Evolutionary conservation across 371 early-diverging fungal species (phyloP).

Genomic region (Apophysomyces ossiformis): DNA sequence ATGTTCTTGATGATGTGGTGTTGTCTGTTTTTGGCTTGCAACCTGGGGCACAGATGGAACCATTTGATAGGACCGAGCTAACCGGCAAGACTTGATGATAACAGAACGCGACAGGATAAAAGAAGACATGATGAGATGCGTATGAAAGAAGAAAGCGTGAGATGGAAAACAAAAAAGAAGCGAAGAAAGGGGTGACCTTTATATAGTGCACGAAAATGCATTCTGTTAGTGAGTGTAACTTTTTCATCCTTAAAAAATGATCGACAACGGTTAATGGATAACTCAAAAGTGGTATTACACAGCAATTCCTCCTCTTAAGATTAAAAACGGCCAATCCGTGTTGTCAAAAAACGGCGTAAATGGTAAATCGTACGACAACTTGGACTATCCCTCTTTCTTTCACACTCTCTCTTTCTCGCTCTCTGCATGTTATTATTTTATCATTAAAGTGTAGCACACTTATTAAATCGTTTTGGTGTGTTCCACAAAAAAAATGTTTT

Average conservation of each 20-base stretch:
- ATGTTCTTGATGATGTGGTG: background rate
- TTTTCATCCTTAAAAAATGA: slow-evolving; percentile 5
- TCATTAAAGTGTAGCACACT: slow-evolving; percentile 12
- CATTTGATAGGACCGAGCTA: slow-evolving; percentile 5
- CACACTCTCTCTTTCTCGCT: too few species aligned
- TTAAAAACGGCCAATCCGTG: background rate
- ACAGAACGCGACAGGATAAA: background rate
- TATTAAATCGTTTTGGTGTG: background rate
- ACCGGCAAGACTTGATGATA: background rate
- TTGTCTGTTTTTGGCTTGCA: slow-evolving; percentile 1
- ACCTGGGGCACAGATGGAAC: slow-evolving; percentile 7
- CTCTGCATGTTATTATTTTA: background rate
- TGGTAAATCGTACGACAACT: background rate
- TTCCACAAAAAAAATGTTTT: slow-evolving; percentile 2
- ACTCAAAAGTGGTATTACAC: background rate
- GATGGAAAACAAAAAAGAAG: too few species aligned
- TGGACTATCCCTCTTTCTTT: too few species aligned
- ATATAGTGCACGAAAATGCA: background rate
- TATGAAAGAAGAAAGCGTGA: too few species aligned
- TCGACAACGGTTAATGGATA: slow-evolving; percentile 1
- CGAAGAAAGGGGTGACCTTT: background rate
- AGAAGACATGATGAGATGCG: too few species aligned
- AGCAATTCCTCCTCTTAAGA: background rate
- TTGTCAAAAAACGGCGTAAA: too few species aligned
- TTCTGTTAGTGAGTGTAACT: background rate